phyloP scores from a whole-genome alignment of 1,284 basidiomycete species.

The Pyrrhoderma noxium region DNA sequence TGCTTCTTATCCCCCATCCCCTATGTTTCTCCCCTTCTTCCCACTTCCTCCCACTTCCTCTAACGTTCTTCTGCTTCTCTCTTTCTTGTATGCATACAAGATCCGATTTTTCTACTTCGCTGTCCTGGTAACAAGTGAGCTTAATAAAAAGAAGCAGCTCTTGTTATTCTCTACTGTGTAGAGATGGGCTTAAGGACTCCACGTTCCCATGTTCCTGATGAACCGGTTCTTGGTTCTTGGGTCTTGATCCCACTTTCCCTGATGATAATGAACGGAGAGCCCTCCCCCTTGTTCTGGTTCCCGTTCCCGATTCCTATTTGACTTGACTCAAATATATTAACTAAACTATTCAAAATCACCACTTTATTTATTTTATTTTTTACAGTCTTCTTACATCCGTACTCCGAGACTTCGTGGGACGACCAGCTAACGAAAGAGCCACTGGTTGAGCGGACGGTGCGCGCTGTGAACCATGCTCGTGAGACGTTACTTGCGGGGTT shows the following conservation, averaged over 20 bases:
- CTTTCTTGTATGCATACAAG: too few species aligned
- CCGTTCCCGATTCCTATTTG: too few species aligned
- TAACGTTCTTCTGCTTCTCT: too few species aligned
- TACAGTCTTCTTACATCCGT: constrained; percentile 57
- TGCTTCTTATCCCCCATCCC: background rate
- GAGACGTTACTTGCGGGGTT: constrained; percentile 57
- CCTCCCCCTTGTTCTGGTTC: too few species aligned
- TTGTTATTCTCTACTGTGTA: constrained; percentile 1
- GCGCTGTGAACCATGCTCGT: constrained; percentile 55
- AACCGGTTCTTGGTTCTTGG: too few species aligned
- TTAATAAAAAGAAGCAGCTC: background rate
- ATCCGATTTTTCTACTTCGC: background rate
- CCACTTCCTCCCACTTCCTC: too few species aligned
- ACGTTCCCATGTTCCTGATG: too few species aligned
- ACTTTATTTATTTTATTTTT: too few species aligned
- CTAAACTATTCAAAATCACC: too few species aligned
- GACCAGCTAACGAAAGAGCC: constrained; percentile 58
- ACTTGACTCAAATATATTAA: too few species aligned
- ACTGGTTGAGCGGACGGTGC: constrained; percentile 44
- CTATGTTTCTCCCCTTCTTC: too few species aligned
- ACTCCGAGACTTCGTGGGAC: constrained; percentile 51
- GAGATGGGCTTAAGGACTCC: background rate
- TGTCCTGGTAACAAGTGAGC: background rate
- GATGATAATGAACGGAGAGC: too few species aligned
- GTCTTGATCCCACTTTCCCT: background rate